Conservation (phyloP, 495 filamentous ascomycete genomes). For the Astrothelium macrocarpum region DNA sequence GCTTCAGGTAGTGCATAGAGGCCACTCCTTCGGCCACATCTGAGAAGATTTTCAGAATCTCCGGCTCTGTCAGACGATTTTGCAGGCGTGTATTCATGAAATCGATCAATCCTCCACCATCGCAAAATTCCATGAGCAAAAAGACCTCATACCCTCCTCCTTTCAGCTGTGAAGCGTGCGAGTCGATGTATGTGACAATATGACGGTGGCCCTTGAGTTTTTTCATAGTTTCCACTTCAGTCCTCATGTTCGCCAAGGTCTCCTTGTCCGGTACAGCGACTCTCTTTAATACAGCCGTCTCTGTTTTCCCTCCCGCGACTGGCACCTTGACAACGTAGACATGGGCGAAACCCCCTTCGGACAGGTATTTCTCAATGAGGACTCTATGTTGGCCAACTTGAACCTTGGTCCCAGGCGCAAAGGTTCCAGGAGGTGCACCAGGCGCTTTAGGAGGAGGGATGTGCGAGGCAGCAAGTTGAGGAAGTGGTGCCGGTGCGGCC, state of each 20-base stretch:
- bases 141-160: slow-evolving; percentile 97
- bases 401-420: slow-evolving; percentile 87
- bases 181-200: slow-evolving; percentile 97
- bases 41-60: slow-evolving; percentile 92
- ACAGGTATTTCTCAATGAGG: slow-evolving; percentile 95
- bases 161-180: slow-evolving; percentile 85
- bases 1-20: slow-evolving; percentile 97
- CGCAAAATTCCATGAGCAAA: slow-evolving; percentile 88
- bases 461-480: slow-evolving; percentile 18
- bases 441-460: slow-evolving; percentile 33
- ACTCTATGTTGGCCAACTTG: slow-evolving; percentile 89
- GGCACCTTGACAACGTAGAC: slow-evolving; percentile 91
- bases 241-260: slow-evolving; percentile 88
- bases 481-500: slow-evolving; percentile 18
- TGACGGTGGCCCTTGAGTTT: slow-evolving; percentile 89
- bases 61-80: slow-evolving; percentile 91
- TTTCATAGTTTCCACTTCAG: slow-evolving; percentile 99
- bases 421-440: slow-evolving; percentile 73
- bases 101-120: slow-evolving; percentile 85
- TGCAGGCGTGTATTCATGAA: slow-evolving; percentile 99
- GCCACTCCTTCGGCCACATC: slow-evolving; percentile 94
- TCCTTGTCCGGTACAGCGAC: slow-evolving; percentile 97
- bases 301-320: slow-evolving; percentile 64
- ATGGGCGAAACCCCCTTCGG: slow-evolving; percentile 96
- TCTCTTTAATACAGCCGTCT: slow-evolving; percentile 83